Evolutionary conservation across 1,284 basidiomycete genomes (phyloP).

Genomic region (Bondarzewia mesenterica): DNA sequence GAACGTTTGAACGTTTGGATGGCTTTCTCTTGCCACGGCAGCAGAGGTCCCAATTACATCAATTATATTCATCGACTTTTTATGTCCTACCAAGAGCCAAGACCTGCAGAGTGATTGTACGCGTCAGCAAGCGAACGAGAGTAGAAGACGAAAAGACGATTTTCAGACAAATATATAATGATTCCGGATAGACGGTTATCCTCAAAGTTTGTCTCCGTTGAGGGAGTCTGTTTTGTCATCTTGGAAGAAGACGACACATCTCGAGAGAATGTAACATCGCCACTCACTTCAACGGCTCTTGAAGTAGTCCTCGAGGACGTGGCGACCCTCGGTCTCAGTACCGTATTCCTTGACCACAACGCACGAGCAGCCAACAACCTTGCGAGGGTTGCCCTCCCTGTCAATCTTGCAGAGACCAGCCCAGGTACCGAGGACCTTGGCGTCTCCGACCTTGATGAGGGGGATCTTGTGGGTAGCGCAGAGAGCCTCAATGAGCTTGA

Average conservation of each 20-base stretch:
- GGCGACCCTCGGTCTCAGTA: constrained; percentile 90
- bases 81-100: no score
- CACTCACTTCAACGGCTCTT: constrained; percentile 71
- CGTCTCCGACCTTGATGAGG: constrained; percentile 97
- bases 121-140: background rate
- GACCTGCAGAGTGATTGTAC: background rate
- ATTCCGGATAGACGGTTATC: constrained; percentile 80
- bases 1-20: no score
- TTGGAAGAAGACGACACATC: constrained; percentile 11
- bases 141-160: no score
- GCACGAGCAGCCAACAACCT: constrained; percentile 94
- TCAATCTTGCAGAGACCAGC: constrained; percentile 99
- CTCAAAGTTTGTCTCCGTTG: constrained; percentile 66
- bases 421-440: constrained; percentile 97
- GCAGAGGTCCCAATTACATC: no score
- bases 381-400: constrained; percentile 96
- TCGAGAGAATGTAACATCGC: constrained; percentile 5
- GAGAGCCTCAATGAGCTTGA: constrained; percentile 99
- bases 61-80: no score
- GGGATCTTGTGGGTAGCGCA: constrained; percentile 99
- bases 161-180: constrained; percentile 70
- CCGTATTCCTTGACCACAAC: constrained; percentile 99
- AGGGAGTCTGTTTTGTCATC: constrained; percentile 88
- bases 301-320: constrained; percentile 96
- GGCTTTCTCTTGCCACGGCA: no score